Evolutionary conservation across 2,329 filamentous ascomycete genomes (phyloP), one percentile per base, ranked within the genome.

Genomic region (Penicillium nordicum): DNA sequence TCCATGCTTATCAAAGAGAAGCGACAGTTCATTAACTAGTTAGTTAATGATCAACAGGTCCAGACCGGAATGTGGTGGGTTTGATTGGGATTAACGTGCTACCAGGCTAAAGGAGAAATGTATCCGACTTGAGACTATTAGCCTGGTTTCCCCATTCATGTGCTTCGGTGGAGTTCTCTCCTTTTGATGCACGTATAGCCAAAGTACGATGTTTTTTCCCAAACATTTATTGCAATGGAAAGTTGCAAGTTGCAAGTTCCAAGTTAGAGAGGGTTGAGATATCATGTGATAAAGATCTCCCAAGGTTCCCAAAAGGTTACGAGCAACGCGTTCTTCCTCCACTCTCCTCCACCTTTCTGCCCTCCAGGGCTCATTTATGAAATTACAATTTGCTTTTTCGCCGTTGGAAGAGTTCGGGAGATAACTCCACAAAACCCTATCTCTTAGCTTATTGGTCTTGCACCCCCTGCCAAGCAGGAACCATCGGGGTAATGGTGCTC

Each of bases 381-480:
- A 29, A n/a, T 46, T 14, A 23, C 16, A n/a, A n/a, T 34, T 47
- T 21, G 11, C 21, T 37, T 16, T 40, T 37, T 37, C 5, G 12
- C 55, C 45, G 55, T 55, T 42, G 50, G 51, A 51, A 43, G 44
- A 42, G 56, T 56, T 56, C 56, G 43, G 18, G 18, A 47, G 11
- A 37, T 12, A 42, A 45, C 38, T 50, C 52, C 57, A 57, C 47
- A 43, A 36, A 9, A 10, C 45, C 41, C 37, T 37, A 53, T 48
- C 27, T 50, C 53, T 46, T 10, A 57, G 55, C 47, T 61, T 57
- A 55, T 62, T 63, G 58, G 61, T 44, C 36, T 45, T 18, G n/a
- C 41, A 52, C 56, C 50, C 54, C 58, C 36, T 54, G 62, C 62
- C 57, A 63, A 64, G 60, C 54, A 65, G 36, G 63, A 64, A 65